Percentiles rank a stretch among this genome's conserved stretches.
These are phyloP conservation scores for Gelatoporia subvermispora DNA, from an alignment of 768 basidiomycete genomes.

Conservation along the genomic window DNA sequence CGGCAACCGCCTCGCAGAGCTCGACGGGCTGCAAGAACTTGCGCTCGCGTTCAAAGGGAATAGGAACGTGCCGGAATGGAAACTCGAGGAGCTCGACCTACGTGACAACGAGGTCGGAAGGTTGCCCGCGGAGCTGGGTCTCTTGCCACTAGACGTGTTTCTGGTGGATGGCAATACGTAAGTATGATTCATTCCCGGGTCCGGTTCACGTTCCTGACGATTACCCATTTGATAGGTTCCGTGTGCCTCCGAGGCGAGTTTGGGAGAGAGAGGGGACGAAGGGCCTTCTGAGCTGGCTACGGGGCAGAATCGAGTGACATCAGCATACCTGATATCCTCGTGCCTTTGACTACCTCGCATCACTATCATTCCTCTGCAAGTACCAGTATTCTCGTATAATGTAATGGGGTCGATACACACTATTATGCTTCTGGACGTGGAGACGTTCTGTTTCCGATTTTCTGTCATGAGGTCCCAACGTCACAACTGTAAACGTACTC, in stretches of 20 bases:
- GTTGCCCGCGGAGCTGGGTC: slow-evolving; percentile 64
- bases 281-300: slow-evolving; percentile 73
- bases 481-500: no score
- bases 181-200: slow-evolving; percentile 27
- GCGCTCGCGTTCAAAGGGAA: slow-evolving; percentile 66
- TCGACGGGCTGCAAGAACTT: slow-evolving; percentile 58
- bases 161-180: slow-evolving; percentile 83
- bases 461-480: no score
- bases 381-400: no score
- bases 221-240: slow-evolving; percentile 47
- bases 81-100: slow-evolving; percentile 77
- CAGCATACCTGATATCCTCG: no score
- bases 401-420: no score
- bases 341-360: no score
- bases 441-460: no score
- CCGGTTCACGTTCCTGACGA: background rate
- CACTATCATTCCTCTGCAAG: no score
- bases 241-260: slow-evolving; percentile 72
- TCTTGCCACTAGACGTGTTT: slow-evolving; percentile 75
- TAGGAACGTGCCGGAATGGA: slow-evolving; percentile 61
- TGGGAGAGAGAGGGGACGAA: slow-evolving; percentile 89
- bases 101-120: slow-evolving; percentile 76
- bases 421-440: no score
- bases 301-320: slow-evolving; percentile 63
- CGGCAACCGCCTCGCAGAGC: slow-evolving; percentile 59